A percentile compares a stretch with the other conserved stretches of the same genome.
phyloP scores from a whole-genome alignment of 148 eudicot species.

The Nepenthes mirabilis region DNA sequence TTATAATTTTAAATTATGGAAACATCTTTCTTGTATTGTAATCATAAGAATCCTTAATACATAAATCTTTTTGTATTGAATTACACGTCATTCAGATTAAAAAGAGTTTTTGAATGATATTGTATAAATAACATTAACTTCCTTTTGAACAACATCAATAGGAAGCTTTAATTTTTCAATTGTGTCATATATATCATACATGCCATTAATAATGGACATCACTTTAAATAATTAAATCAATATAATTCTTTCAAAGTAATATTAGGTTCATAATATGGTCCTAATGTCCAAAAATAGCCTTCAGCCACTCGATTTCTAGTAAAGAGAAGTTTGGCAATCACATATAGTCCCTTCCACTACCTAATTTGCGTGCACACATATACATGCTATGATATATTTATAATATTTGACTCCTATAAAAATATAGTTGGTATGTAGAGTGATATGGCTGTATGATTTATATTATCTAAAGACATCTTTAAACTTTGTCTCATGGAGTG shows the following conservation, averaged over 20 bases:
- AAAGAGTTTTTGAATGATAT: not conserved
- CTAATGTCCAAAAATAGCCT: conserved; percentile 28
- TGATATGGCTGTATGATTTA: not conserved
- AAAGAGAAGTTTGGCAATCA: conserved; percentile 12
- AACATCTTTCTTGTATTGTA: no score
- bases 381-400: not conserved
- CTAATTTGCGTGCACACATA: not conserved
- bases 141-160: conserved; percentile 22
- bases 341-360: conserved; percentile 21
- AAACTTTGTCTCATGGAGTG: conserved; percentile 18
- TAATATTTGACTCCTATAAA: not conserved
- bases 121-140: not conserved
- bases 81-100: not conserved
- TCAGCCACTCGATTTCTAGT: conserved; percentile 26
- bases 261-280: conserved; percentile 20
- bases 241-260: conserved; percentile 16
- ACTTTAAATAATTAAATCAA: conserved; percentile 15
- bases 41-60: no score
- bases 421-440: not conserved
- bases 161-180: conserved; percentile 21
- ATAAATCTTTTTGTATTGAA: not conserved
- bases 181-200: conserved; percentile 35
- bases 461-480: conserved; percentile 13
- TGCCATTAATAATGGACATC: conserved; percentile 26
- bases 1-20: no score